These are phyloP conservation scores for Melampsora larici-populina DNA, from an alignment of 1,284 basidiomycete genomes.

Conservation along the genomic window DNA sequence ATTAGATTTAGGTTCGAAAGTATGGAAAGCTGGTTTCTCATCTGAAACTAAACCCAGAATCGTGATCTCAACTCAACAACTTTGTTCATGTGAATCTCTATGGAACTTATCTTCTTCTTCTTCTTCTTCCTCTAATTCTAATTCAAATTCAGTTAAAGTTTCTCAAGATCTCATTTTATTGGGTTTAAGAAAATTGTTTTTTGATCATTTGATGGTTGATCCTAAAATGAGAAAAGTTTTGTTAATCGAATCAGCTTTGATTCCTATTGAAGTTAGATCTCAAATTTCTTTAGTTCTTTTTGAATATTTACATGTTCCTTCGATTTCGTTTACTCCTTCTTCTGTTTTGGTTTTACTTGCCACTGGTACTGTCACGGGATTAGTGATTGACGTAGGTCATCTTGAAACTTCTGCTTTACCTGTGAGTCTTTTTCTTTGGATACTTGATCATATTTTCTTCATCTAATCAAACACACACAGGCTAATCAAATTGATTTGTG, in stretches of 20 bases:
- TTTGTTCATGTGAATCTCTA: slow-evolving; percentile 50
- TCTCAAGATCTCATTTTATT: neutral
- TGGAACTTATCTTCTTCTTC: slow-evolving; percentile 50
- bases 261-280: slow-evolving; percentile 81
- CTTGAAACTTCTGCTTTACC: slow-evolving; percentile 83
- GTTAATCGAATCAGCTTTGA: slow-evolving; percentile 79
- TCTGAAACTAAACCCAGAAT: slow-evolving; percentile 78
- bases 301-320: slow-evolving; percentile 85
- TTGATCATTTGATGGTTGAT: slow-evolving; percentile 82
- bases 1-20: slow-evolving; percentile 74
- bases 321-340: slow-evolving; percentile 83
- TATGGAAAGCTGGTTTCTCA: slow-evolving; percentile 86
- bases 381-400: slow-evolving; percentile 88
- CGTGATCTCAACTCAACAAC: slow-evolving; percentile 59
- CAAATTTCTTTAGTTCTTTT: slow-evolving; percentile 81
- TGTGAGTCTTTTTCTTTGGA: slow-evolving; percentile 58
- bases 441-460: neutral
- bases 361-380: slow-evolving; percentile 79
- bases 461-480: neutral
- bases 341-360: slow-evolving; percentile 79
- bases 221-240: slow-evolving; percentile 90
- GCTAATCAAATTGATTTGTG: neutral
- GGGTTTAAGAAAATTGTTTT: slow-evolving; percentile 4
- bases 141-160: too few species aligned
- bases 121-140: neutral